phyloP scores from a whole-genome alignment of 306 rosid genomes.

The Rubus parviflorus region DNA sequence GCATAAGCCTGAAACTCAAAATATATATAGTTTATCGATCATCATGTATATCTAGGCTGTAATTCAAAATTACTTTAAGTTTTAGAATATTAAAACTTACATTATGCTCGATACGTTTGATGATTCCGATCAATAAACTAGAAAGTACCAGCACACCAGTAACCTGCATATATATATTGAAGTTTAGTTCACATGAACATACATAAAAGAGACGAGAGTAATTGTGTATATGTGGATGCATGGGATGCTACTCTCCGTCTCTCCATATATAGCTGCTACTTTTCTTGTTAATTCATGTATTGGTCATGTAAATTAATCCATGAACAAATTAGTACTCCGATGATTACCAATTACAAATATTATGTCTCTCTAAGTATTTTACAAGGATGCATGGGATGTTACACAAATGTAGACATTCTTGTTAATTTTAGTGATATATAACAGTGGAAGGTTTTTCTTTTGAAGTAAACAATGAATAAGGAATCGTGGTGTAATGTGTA shows the following conservation, averaged over 20 bases:
- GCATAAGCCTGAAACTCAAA: not conserved
- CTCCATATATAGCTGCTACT: not conserved
- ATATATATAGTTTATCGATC: not conserved
- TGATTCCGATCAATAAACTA: conserved; percentile 16
- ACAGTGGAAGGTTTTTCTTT: too few species aligned
- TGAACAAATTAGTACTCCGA: not conserved
- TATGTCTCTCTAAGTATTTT: not conserved
- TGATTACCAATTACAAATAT: not conserved
- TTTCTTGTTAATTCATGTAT: not conserved
- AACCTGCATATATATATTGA: conserved; percentile 24
- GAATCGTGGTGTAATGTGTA: too few species aligned
- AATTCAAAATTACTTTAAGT: not conserved
- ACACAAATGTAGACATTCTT: too few species aligned
- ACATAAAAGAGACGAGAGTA: not conserved
- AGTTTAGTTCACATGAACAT: not conserved
- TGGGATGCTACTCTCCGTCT: not conserved
- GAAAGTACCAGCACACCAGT: conserved; percentile 14
- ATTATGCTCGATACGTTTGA: conserved; percentile 14
- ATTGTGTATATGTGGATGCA: not conserved
- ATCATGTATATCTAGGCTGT: not conserved
- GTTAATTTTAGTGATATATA: too few species aligned
- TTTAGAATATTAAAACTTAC: conserved; percentile 1
- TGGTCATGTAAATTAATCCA: too few species aligned
- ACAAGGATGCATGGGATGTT: too few species aligned
- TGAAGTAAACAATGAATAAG: too few species aligned